Percentiles rank a stretch among this genome's conserved stretches.
These are phyloP conservation scores for Diddensiella caesifluorescens DNA, from an alignment of 805 yeast species.

Conservation along the genomic window DNA sequence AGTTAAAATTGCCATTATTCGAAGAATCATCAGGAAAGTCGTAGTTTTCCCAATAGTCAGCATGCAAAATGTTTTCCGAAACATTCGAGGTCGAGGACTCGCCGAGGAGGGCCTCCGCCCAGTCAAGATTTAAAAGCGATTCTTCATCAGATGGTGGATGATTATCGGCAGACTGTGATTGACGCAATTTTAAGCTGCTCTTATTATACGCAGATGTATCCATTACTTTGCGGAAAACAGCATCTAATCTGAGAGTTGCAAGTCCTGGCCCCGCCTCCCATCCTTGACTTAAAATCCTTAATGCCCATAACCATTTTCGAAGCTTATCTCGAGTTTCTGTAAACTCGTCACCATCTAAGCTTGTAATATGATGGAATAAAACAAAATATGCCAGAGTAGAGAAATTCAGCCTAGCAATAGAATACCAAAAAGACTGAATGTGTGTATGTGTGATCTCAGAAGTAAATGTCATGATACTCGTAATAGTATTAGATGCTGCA, in stretches of 20 bases:
- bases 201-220: constrained; percentile 1
- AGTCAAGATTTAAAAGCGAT: too few species aligned
- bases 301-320: constrained; percentile 31
- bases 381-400: constrained; percentile 33
- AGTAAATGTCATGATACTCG: constrained; percentile 28
- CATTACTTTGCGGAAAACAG: constrained; percentile 2
- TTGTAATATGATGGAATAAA: constrained; percentile 30
- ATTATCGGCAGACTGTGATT: too few species aligned
- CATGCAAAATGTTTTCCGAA: too few species aligned
- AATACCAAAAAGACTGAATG: constrained; percentile 34
- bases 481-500: constrained; percentile 28
- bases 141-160: too few species aligned
- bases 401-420: constrained; percentile 28
- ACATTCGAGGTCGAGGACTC: too few species aligned
- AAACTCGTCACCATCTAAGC: constrained; percentile 25
- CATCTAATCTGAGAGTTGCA: constrained; percentile 31
- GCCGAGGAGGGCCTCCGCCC: too few species aligned
- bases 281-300: constrained; percentile 29
- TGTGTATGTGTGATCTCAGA: constrained; percentile 32
- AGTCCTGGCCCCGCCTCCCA: constrained; percentile 37
- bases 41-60: too few species aligned
- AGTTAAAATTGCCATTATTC: too few species aligned
- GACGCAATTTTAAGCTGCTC: too few species aligned
- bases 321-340: constrained; percentile 24
- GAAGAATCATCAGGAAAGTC: too few species aligned